Evolutionary conservation across 2,329 filamentous ascomycete genomes (phyloP), one percentile per base, ranked within the genome.

Genomic region (Fusarium verrucosum): DNA sequence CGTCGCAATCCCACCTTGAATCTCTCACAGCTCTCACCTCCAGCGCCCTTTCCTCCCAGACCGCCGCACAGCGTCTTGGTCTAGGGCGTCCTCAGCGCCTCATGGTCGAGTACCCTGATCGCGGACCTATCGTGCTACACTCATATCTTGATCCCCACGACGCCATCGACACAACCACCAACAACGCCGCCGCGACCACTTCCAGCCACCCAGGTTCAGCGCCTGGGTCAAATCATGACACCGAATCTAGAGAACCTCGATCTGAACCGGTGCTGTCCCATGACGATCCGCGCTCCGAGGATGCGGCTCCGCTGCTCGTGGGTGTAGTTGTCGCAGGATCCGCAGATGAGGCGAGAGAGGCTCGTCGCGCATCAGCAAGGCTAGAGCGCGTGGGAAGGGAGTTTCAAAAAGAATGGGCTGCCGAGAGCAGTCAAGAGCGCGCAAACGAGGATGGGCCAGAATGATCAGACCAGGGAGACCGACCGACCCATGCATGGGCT

Each of bases 31-130:
- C 78, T 6, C 80, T 88, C 37, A 80, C 85, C 28, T 79, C 80
- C 41, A 80, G 81, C 45, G 83, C 85, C 16, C 79, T 87, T 22
- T 79, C 78, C 58, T 82, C 83, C 13, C 82, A 84, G 69, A 82
- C 84, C 41, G 78, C 84, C 44, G 82, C 83, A 7, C 76, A 77
- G 30, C 82, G 85, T 45, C 78, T 87, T 8, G 81, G 80, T 42
- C 79, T 86, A 38, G 86, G 86, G 65, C 69, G 72, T 8, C 83
- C 85, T 4, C 79, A 84, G 69, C 83, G 85, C 72, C 80, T 88
- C 62, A 83, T 88, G 74, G 81, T 88, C 71, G 85, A 88, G 71
- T 84, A 85, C 71, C 77, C 76, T 4, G 75, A 78, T 35, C 75
- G 75, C 44, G 79, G 78, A 20, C 74, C 79, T 64, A 74, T 81